Percentiles rank a stretch among this genome's conserved stretches.
Evolutionary conservation across 2,329 filamentous ascomycete genomes (phyloP).

Genomic region (Aspergillus ibericus): DNA sequence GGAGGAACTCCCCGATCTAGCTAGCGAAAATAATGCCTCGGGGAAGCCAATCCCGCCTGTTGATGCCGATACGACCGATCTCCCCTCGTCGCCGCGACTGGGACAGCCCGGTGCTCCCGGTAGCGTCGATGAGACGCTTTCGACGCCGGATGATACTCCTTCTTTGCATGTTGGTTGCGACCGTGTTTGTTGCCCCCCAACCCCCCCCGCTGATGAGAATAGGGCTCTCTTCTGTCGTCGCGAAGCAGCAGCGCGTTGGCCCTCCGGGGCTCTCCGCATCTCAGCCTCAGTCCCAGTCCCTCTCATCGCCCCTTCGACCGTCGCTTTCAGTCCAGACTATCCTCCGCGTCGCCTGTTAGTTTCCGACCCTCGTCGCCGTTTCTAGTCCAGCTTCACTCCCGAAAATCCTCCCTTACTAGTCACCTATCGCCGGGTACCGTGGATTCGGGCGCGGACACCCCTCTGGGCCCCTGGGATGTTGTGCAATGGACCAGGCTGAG

Average conservation of each 20-base stretch:
- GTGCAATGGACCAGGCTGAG: slow-evolving; percentile 92
- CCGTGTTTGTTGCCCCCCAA: slow-evolving; percentile 54
- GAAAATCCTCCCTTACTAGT: slow-evolving; percentile 76
- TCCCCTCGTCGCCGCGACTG: slow-evolving; percentile 23
- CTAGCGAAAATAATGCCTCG: slow-evolving; percentile 24
- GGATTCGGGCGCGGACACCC: slow-evolving; percentile 65
- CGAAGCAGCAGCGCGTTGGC: slow-evolving; percentile 73
- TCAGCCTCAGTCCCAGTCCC: slow-evolving; percentile 73
- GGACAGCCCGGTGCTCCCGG: slow-evolving; percentile 21
- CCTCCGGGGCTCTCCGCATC: slow-evolving; percentile 65
- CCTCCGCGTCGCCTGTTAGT: slow-evolving; percentile 59
- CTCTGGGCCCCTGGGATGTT: slow-evolving; percentile 90
- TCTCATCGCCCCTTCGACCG: slow-evolving; percentile 92
- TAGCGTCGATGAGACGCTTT: slow-evolving; percentile 67
- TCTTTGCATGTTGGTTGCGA: slow-evolving; percentile 69
- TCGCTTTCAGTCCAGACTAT: slow-evolving; percentile 85
- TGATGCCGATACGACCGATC: slow-evolving; percentile 22
- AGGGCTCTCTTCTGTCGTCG: slow-evolving; percentile 59
- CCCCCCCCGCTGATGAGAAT: slow-evolving; percentile 37
- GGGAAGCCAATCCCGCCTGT: slow-evolving; percentile 19
- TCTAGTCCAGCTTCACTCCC: slow-evolving; percentile 73
- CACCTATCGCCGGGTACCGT: slow-evolving; percentile 61
- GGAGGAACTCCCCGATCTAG: slow-evolving; percentile 29
- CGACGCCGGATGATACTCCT: slow-evolving; percentile 78
- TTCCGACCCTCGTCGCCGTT: slow-evolving; percentile 75